A percentile compares a stretch with the other conserved stretches of the same genome.
Evolutionary conservation across 1,139 yeast species (phyloP).

Genomic region (Kodamaea sp.): DNA sequence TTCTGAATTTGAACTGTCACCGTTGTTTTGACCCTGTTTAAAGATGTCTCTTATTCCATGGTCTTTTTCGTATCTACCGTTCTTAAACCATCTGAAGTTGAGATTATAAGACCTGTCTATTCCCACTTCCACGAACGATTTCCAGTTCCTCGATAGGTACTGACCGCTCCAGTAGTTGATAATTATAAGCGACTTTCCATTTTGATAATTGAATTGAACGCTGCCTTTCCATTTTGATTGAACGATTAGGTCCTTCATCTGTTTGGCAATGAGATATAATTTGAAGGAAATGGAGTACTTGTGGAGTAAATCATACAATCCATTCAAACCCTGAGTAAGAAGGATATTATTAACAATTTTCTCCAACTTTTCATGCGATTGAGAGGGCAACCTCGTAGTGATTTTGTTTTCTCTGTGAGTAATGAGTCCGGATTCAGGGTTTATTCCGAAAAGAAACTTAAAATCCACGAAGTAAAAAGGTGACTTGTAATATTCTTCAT

Average conservation of each 20-base stretch:
- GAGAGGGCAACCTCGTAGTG: constrained; percentile 34
- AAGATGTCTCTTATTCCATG: constrained; percentile 21
- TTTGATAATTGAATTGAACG: constrained; percentile 64
- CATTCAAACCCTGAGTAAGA: constrained; percentile 51
- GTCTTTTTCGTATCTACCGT: constrained; percentile 40
- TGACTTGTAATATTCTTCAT: constrained; percentile 42
- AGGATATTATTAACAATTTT: constrained; percentile 58
- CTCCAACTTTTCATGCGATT: constrained; percentile 51
- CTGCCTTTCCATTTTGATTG: constrained; percentile 64
- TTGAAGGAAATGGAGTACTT: constrained; percentile 74
- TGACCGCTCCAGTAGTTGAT: constrained; percentile 71
- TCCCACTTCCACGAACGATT: constrained; percentile 65
- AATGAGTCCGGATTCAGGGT: constrained; percentile 35
- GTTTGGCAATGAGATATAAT: constrained; percentile 67
- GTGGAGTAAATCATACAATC: constrained; percentile 68
- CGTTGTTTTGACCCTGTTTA: constrained; percentile 4
- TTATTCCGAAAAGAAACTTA: constrained; percentile 56
- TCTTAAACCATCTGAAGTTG: constrained; percentile 68
- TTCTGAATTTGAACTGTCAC: neutral
- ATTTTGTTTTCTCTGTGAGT: constrained; percentile 30
- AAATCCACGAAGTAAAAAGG: constrained; percentile 82
- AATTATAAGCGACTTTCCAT: constrained; percentile 60
- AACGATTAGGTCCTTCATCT: constrained; percentile 54
- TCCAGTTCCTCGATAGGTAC: constrained; percentile 38
- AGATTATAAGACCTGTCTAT: constrained; percentile 53